Evolutionary conservation across 208 protist genomes (phyloP).

Genomic region (Giardia duodenalis): DNA sequence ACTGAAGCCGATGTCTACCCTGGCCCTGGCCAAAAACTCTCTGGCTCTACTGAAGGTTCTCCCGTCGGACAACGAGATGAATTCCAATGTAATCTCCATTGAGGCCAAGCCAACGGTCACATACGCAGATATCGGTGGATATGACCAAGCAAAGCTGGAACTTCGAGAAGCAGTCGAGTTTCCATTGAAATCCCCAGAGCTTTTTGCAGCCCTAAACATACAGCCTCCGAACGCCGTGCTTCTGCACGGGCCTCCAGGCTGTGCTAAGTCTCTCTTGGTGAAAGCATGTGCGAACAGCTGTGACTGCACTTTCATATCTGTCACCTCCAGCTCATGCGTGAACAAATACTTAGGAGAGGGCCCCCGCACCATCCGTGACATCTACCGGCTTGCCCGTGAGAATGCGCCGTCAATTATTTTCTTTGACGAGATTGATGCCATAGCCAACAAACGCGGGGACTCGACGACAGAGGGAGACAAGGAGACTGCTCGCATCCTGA

Average conservation of each 20-base stretch:
- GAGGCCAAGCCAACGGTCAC: neutral
- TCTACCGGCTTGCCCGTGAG: conserved; percentile 90
- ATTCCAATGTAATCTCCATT: conserved; percentile 14
- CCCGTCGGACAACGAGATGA: conserved; percentile 5
- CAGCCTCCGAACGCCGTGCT: conserved; percentile 31
- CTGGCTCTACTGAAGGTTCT: conserved; percentile 23
- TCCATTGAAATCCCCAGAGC: conserved; percentile 90
- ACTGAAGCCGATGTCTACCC: conserved; percentile 16
- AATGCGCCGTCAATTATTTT: conserved; percentile 98
- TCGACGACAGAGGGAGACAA: conserved; percentile 3
- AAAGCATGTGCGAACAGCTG: conserved; percentile 92
- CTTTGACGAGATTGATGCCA: conserved; percentile 99
- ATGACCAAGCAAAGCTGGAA: conserved; percentile 23
- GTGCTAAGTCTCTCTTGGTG: conserved; percentile 71
- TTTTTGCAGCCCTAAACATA: conserved; percentile 26
- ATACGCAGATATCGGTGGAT: conserved; percentile 32
- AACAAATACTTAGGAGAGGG: conserved; percentile 90
- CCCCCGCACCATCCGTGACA: conserved; percentile 94
- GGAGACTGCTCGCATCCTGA: conserved; percentile 42
- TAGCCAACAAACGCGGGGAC: conserved; percentile 61
- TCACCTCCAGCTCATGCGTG: conserved; percentile 94
- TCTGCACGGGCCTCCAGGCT: conserved; percentile 42
- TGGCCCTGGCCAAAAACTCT: neutral
- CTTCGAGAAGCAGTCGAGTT: conserved; percentile 90
- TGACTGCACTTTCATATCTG: conserved; percentile 91